Evolutionary conservation across 768 basidiomycete genomes (phyloP), one percentile per base, ranked within the genome.

Genomic region (Panellus pusillus): DNA sequence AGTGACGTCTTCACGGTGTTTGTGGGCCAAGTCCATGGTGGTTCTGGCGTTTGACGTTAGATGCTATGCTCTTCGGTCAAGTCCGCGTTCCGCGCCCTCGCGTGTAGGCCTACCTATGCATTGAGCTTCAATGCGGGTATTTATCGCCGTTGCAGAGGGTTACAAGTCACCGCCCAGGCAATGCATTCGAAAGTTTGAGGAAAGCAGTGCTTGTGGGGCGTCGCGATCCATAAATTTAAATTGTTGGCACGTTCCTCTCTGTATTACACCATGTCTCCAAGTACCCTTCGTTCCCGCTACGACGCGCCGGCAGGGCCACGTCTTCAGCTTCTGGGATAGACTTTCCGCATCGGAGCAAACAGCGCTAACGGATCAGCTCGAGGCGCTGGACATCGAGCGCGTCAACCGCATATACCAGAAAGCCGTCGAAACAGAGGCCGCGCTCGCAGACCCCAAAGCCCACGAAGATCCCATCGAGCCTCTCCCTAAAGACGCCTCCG

Each of bases 361-460:
- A 8, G 66, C 80, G 9, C 81, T 98, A 50, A 67, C 79, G 54
- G 65, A 71, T 12, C 96, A 98, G 71, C 85, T 98, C 61, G 77
- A 82, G 43, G 70, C 78, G 11, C 84, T 99, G 67, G 86, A 98
- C 68, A 86, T 97, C 61, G 81, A 87, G 54, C 91, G 94, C 59
- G 93, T 98, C 55, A 98, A 98, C 75, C 81, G 84, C 62, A 82
- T 98, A 62, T 95, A 85, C 81, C 64, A 77, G 39, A 89, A 84
- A 61, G 91, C 96, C 17, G 76, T 93, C 58, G 61, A 77, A 35
- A 77, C 83, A 5, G 91, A 94, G 67, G 74, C 78, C 43, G 75
- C 76, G 35, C 72, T 77, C 14, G 57, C 72, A 15, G 72, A 76
- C 50, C 69, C 76, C 35, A 61, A 61, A 29, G 68, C 68, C 43